Base-by-base conservation (phyloP, 441 rosid genomes). In the Erysimum pusillum region DNA sequence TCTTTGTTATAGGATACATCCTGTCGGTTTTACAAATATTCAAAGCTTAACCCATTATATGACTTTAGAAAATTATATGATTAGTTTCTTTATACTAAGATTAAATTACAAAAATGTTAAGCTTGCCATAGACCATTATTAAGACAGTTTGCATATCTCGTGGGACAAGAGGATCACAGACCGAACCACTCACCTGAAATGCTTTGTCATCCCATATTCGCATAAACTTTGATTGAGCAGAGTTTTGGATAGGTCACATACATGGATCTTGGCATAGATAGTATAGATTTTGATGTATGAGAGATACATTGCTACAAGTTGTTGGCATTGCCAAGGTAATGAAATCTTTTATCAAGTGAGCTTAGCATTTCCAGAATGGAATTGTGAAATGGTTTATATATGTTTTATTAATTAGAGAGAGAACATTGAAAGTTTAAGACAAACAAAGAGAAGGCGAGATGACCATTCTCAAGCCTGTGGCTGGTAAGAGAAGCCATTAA, bases 401-500 rank as follows among this genome's bases (percentile, higher is more conserved):
- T 8, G 22, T 46, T 25, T 22, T 22, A 22, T 22, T 22, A 22
- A 22, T 22, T 22, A 22, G 25, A 22, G 25, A 22, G 25, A 22
- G 25, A 22, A 22, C 25, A 22, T 22, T 22, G 25, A 22, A 22
- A 22, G 25, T 22, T 22, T 22, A 22, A 22, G 57, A 51, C 57
- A 1, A 51, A 51, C 32, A 20, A 22, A 51, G 20, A 32, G 3
- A 31, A 8, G 39, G 35, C 6, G 11, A 14, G 18, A 56, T 14
- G 5, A 20, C 11, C 12, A 56, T 31, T 8, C 18, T 73, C 53
- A 73, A 63, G 64, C 54, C 6, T 73, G 10, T 63, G 56, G 71
- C 3, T 73, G 53, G 44, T 64, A 64, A 7, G 64, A 66, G 49
- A 91, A 88, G n/a, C 92, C 92, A 44, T 91, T 83, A 36, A 68